These are phyloP conservation scores for Saksenaea vasiformis DNA, from an alignment of 371 early-diverging fungal species.

Conservation along the genomic window DNA sequence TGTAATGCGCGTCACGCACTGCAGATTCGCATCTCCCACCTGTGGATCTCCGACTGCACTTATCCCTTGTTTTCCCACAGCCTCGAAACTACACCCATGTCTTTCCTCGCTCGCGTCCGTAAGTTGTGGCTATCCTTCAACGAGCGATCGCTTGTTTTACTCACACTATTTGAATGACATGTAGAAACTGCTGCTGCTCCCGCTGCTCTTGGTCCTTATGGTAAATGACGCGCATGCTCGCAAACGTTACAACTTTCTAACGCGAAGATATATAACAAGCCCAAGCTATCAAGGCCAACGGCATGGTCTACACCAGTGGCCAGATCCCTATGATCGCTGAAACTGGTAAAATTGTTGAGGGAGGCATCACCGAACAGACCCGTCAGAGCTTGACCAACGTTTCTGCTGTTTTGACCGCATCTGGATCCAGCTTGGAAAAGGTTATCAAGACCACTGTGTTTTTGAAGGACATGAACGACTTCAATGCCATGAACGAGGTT, in stretches of 20 bases:
- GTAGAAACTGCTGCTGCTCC: constrained; percentile 18
- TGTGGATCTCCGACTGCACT: no score
- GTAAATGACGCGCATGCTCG: constrained; percentile 2
- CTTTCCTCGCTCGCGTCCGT: no score
- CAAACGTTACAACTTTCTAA: background rate
- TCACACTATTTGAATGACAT: no score
- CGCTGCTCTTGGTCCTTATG: constrained; percentile 18
- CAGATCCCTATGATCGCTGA: constrained; percentile 57
- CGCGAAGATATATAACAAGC: constrained; percentile 1
- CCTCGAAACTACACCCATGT: no score
- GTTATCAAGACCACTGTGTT: constrained; percentile 88
- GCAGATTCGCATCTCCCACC: no score
- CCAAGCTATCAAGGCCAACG: constrained; percentile 72
- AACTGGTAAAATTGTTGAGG: constrained; percentile 31
- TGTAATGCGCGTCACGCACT: no score
- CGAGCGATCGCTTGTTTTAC: no score
- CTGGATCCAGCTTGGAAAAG: constrained; percentile 68
- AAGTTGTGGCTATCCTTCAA: no score
- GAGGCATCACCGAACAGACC: constrained; percentile 55
- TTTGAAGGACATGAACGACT: constrained; percentile 79
- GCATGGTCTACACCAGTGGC: constrained; percentile 71
- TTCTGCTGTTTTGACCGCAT: constrained; percentile 68
- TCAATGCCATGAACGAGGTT: constrained; percentile 78
- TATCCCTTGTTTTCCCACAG: no score
- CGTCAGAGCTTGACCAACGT: constrained; percentile 71